Conservation (phyloP, 257 asterid species). For the Galeopsis tetrahit region DNA sequence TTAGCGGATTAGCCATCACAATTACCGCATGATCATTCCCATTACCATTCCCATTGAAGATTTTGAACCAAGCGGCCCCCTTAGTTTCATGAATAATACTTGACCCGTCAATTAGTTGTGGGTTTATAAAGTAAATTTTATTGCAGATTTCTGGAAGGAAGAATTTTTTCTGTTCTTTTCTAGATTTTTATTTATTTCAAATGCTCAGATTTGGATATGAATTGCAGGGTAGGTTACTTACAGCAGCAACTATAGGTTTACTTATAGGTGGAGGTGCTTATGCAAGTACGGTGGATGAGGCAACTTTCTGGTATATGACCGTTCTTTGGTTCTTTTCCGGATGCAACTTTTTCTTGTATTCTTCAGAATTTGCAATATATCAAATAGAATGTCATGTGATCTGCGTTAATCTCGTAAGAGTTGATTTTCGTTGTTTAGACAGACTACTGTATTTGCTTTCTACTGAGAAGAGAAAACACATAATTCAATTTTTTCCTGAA, state of each 20-base stretch:
- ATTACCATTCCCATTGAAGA: no score
- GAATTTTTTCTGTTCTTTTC: background rate
- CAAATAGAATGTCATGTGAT: slow-evolving; percentile 7
- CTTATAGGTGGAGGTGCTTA: slow-evolving; percentile 96
- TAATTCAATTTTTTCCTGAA: background rate
- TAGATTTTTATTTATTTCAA: background rate
- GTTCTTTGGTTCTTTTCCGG: background rate
- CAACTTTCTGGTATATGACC: slow-evolving; percentile 75
- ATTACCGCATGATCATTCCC: no score
- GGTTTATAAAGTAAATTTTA: background rate
- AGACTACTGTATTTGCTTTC: background rate
- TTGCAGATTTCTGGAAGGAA: background rate
- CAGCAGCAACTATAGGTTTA: slow-evolving; percentile 85
- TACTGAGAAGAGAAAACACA: background rate
- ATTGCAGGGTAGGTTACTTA: slow-evolving; percentile 89
- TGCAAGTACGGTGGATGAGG: slow-evolving; percentile 98
- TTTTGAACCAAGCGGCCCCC: no score
- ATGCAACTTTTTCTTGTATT: slow-evolving; percentile 31
- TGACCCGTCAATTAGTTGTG: background rate
- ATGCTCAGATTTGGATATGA: slow-evolving; percentile 28
- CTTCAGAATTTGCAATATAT: slow-evolving; percentile 19
- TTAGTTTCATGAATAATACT: background rate
- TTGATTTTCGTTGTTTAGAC: background rate
- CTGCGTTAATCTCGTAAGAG: background rate
- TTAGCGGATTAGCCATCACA: no score